These are phyloP conservation scores for Peniophora sp. DNA, from an alignment of 1,284 basidiomycete species.

Conservation along the genomic window DNA sequence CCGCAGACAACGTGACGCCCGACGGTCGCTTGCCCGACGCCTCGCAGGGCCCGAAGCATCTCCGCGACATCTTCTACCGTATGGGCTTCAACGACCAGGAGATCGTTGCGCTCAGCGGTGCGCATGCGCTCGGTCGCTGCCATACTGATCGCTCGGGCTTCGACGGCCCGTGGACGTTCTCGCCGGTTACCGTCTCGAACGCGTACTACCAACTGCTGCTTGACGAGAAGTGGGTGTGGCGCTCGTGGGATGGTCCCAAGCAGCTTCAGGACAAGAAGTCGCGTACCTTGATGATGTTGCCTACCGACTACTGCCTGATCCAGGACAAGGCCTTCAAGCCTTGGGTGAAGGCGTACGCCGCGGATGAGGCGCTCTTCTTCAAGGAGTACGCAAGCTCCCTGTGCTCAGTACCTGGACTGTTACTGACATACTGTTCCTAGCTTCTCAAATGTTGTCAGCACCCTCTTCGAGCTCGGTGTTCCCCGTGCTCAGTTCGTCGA, in stretches of 20 bases:
- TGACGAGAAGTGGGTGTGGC: constrained; percentile 86
- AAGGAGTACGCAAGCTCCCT: constrained; percentile 64
- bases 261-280: constrained; percentile 93
- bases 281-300: constrained; percentile 89
- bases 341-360: constrained; percentile 76
- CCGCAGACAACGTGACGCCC: constrained; percentile 72
- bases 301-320: constrained; percentile 78
- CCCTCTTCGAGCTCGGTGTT: constrained; percentile 86
- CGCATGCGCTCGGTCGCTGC: constrained; percentile 93
- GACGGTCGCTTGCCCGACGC: constrained; percentile 95
- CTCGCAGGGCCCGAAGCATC: constrained; percentile 75
- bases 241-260: constrained; percentile 87
- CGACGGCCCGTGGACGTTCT: constrained; percentile 89
- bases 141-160: constrained; percentile 81
- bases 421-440: constrained; percentile 29
- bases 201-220: constrained; percentile 87
- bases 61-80: constrained; percentile 85
- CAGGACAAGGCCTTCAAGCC: constrained; percentile 90
- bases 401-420: constrained; percentile 5
- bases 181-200: constrained; percentile 83
- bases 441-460: constrained; percentile 72
- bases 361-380: constrained; percentile 81
- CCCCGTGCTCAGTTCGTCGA: constrained; percentile 69
- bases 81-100: constrained; percentile 98
- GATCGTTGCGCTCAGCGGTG: constrained; percentile 91